Base-by-base conservation (phyloP, 1,284 basidiomycete genomes). In the Trametes hirsuta region DNA sequence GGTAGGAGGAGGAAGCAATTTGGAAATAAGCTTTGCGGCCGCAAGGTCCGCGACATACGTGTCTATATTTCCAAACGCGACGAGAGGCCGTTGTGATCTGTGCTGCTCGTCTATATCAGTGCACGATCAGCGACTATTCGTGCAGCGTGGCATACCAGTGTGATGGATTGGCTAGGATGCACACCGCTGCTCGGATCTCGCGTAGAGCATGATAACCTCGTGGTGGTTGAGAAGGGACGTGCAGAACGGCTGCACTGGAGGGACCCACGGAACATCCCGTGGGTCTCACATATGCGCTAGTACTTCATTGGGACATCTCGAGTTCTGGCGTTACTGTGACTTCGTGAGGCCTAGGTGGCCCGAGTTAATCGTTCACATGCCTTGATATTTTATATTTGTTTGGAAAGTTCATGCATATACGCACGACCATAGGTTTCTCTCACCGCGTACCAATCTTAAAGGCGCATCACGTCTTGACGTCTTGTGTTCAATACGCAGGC, bases 41-140 rank as follows among this genome's bases (percentile, higher is more conserved):
- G 56, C 49, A 58, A 52, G 49, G 50, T 47, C 56, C 49, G 56
- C 56, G 40, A 58, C 49, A 51, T 52, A 47, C 56, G 49, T 35
- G 30, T 40, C 56, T 30, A 18, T 24, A 18, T 24, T 58, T 22
- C 56, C 45, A 39, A 8, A 5, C 41, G 25, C 25, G 39, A 49
- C 44, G 18, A n/a, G 25, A 25, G 37, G 37, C 44, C 45, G 10
- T 22, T 37, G 35, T 6, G 49, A 58, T 52, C 49, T 12, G 6
- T 42, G 49, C 56, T 47, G 56, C 44, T 52, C 56, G 18, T 40
- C 49, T 50, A 35, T 52, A 58, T 58, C 56, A 30, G 49, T 52
- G 34, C 42, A 24, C 11, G 56, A 58, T 58, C 56, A 58, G 45
- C 56, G 56, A 30, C 40, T 35, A 8, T 48, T 44, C 25, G 41